A percentile compares a stretch with the other conserved stretches of the same genome.
These are phyloP conservation scores for Babjeviella inositovora DNA, from an alignment of 805 yeast genomes.

Conservation along the genomic window DNA sequence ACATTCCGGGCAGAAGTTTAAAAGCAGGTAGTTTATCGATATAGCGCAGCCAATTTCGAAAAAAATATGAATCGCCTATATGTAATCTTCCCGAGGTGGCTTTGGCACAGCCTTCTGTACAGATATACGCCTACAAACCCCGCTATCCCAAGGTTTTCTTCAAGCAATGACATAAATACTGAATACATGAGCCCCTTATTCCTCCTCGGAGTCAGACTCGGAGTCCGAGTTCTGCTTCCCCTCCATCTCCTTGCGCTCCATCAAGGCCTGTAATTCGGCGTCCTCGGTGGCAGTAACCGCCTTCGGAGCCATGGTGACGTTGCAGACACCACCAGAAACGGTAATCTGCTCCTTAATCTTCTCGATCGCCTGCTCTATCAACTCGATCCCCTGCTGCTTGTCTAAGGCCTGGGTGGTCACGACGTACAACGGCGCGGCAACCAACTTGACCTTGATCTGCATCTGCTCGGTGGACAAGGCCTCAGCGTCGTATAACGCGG, in stretches of 20 bases:
- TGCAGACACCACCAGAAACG: slow-evolving; percentile 70
- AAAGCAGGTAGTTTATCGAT: no score
- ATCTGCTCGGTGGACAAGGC: slow-evolving; percentile 65
- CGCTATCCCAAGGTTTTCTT: no score
- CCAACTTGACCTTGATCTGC: slow-evolving; percentile 86
- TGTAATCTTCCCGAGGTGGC: no score
- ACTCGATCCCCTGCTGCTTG: slow-evolving; percentile 74
- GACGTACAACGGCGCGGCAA: slow-evolving; percentile 95
- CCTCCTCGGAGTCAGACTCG: slow-evolving; percentile 21
- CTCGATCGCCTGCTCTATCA: slow-evolving; percentile 66
- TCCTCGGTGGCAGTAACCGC: slow-evolving; percentile 98
- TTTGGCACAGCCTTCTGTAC: no score
- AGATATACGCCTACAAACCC: no score
- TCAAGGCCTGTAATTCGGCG: slow-evolving; percentile 89
- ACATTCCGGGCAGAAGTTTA: no score
- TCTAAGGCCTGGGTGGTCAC: slow-evolving; percentile 87
- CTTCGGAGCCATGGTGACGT: slow-evolving; percentile 95
- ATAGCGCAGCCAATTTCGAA: no score
- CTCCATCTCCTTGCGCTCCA: slow-evolving; percentile 87
- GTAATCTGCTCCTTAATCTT: slow-evolving; percentile 57
- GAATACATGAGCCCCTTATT: no score
- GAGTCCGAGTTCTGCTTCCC: slow-evolving; percentile 76
- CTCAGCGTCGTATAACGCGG: slow-evolving; percentile 80
- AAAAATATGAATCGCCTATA: no score
- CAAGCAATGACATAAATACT: no score